These are phyloP conservation scores for Phanerochaete sordida DNA, from an alignment of 768 basidiomycete genomes.

Conservation along the genomic window DNA sequence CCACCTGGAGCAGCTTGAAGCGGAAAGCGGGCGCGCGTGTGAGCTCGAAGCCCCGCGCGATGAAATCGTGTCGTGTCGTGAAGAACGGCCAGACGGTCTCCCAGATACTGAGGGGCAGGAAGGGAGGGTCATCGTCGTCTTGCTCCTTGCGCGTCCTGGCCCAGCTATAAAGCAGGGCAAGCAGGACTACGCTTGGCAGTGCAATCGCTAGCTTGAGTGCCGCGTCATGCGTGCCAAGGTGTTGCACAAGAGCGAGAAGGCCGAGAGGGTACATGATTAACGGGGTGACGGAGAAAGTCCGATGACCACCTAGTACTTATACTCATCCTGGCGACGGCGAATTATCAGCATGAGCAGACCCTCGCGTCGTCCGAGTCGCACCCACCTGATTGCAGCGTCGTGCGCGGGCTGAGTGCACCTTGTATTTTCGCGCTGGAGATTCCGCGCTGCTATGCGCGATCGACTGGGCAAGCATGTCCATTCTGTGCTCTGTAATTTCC, in stretches of 20 bases:
- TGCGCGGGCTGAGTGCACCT: not conserved
- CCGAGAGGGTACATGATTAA: slow-evolving; percentile 40
- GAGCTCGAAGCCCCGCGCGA: slow-evolving; percentile 66
- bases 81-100: slow-evolving; percentile 67
- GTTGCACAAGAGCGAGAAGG: slow-evolving; percentile 34
- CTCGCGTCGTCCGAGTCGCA: not conserved
- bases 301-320: slow-evolving; percentile 4
- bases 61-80: slow-evolving; percentile 63
- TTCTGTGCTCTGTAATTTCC: not conserved
- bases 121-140: slow-evolving; percentile 45
- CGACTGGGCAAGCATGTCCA: not conserved
- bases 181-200: slow-evolving; percentile 27
- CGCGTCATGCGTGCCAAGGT: slow-evolving; percentile 32
- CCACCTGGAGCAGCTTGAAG: slow-evolving; percentile 64
- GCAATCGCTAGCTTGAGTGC: slow-evolving; percentile 31
- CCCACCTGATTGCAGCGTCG: not conserved
- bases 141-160: slow-evolving; percentile 34
- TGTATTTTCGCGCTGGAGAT: not conserved
- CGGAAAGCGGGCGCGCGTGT: slow-evolving; percentile 66
- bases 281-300: slow-evolving; percentile 5
- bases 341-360: not conserved
- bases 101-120: slow-evolving; percentile 55
- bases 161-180: slow-evolving; percentile 34
- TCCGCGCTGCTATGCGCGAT: not conserved
- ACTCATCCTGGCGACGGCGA: slow-evolving; percentile 9